phyloP scores from a whole-genome alignment of 768 basidiomycete species.

The Suillus luteus region DNA sequence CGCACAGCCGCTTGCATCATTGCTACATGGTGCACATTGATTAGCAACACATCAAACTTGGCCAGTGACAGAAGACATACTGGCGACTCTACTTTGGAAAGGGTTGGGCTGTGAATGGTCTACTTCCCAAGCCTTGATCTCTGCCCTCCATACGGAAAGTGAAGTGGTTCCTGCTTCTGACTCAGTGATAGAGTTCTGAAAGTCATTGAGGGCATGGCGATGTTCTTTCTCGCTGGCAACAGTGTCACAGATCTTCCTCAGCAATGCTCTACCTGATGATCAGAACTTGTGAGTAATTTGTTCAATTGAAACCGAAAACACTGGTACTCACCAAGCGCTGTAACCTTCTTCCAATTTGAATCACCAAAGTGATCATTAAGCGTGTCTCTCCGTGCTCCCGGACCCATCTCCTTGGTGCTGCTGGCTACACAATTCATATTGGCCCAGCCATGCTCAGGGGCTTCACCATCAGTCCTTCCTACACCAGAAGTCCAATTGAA shows the following conservation, averaged over 20 bases:
- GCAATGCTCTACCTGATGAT: background rate
- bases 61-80: constrained; percentile 3
- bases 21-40: constrained; percentile 7
- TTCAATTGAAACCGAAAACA: background rate
- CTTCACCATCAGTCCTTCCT: constrained; percentile 38
- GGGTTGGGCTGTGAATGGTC: constrained; percentile 17
- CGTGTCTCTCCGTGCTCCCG: constrained; percentile 31
- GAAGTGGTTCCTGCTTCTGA: background rate
- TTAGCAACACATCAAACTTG: background rate
- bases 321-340: constrained; percentile 22
- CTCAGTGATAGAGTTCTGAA: background rate
- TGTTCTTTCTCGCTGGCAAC: background rate
- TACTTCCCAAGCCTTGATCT: constrained; percentile 14
- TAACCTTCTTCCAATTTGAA: constrained; percentile 36
- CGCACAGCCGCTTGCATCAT: constrained; percentile 19
- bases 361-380: constrained; percentile 38
- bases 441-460: constrained; percentile 39
- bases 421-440: constrained; percentile 30
- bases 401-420: constrained; percentile 39
- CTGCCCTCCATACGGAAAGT: constrained; percentile 8
- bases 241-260: constrained; percentile 8
- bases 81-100: constrained; percentile 7
- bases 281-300: background rate
- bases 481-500: constrained; percentile 31
- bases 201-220: background rate